phyloP scores from a whole-genome alignment of 257 asterid genomes.

The Fraxinus americana region DNA sequence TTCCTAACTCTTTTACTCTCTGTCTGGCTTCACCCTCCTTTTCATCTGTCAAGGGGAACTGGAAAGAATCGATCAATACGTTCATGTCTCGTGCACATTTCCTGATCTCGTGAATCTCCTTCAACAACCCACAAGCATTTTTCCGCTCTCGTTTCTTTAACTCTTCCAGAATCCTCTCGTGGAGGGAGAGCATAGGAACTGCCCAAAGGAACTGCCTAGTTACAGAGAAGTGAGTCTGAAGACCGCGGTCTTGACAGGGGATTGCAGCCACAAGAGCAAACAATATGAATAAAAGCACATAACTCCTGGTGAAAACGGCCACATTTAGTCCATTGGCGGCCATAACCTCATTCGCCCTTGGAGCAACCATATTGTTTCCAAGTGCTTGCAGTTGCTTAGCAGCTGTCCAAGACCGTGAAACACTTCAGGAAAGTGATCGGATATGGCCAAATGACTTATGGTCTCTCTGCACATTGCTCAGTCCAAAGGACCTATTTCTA shows the following conservation, averaged over 20 bases:
- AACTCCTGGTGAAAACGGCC: slow-evolving; percentile 35
- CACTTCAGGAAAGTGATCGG: slow-evolving; percentile 39
- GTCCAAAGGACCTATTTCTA: slow-evolving; percentile 34
- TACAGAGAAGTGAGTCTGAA: slow-evolving; percentile 25
- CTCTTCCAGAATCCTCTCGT: slow-evolving; percentile 31
- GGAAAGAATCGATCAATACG: slow-evolving; percentile 31
- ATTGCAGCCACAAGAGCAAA: slow-evolving; percentile 41
- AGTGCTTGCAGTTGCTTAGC: slow-evolving; percentile 39
- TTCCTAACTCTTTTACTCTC: slow-evolving; percentile 29
- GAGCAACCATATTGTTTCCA: slow-evolving; percentile 30
- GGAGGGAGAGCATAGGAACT: slow-evolving; percentile 27
- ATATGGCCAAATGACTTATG: slow-evolving; percentile 22
- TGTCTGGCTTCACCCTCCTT: slow-evolving; percentile 28
- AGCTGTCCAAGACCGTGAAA: slow-evolving; percentile 39
- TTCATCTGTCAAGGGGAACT: slow-evolving; percentile 34
- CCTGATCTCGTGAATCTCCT: slow-evolving; percentile 34
- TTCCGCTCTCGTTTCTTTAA: slow-evolving; percentile 29
- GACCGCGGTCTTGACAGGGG: slow-evolving; percentile 43
- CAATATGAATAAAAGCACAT: slow-evolving; percentile 33
- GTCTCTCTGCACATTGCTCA: slow-evolving; percentile 19
- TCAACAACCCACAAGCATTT: slow-evolving; percentile 35
- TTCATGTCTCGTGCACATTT: slow-evolving; percentile 26
- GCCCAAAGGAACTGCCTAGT: slow-evolving; percentile 30
- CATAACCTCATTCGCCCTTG: slow-evolving; percentile 19
- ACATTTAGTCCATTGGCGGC: slow-evolving; percentile 31